Percentiles rank a stretch among this genome's conserved stretches.
phyloP scores from a whole-genome alignment of 176 grass and related monocot species.

The Triticum monococcum region DNA sequence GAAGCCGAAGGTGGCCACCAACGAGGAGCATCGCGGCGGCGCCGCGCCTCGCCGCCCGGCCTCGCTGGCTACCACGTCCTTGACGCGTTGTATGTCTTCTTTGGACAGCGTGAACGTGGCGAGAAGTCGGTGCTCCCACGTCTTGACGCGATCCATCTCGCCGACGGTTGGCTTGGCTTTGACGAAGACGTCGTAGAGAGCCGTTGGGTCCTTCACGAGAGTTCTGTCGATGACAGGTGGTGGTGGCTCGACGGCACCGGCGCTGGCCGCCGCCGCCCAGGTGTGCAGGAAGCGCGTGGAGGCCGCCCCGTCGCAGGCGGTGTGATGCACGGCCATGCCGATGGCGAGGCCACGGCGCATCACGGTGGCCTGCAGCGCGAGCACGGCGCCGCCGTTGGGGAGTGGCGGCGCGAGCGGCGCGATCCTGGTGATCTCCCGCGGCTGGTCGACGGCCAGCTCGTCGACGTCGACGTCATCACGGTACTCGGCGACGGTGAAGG shows the following conservation, averaged over 20 bases:
- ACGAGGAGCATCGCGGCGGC: constrained; percentile 45
- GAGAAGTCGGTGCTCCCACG: not conserved
- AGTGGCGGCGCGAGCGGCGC: not conserved
- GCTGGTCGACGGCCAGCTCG: too few species aligned
- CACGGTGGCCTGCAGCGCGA: not conserved
- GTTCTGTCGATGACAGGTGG: not conserved
- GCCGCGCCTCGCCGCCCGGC: not conserved
- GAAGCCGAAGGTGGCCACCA: constrained; percentile 35
- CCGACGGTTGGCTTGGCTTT: too few species aligned
- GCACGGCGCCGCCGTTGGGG: not conserved
- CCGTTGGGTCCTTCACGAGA: not conserved
- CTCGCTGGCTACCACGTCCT: constrained; percentile 17
- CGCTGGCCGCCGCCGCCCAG: not conserved
- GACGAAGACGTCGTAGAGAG: not conserved
- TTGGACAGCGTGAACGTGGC: constrained; percentile 34
- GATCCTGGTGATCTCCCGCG: too few species aligned
- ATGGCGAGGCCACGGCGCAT: not conserved
- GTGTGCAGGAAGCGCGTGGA: not conserved
- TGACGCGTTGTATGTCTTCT: constrained; percentile 28
- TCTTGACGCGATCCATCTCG: too few species aligned
- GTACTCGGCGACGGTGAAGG: not conserved
- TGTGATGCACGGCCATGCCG: not conserved
- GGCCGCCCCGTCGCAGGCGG: not conserved
- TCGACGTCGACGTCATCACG: not conserved
- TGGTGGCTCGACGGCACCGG: not conserved